Percentiles rank a stretch among this genome's conserved stretches.
Evolutionary conservation across 2,329 filamentous ascomycete genomes (phyloP).

Genomic region (Epichloe uncinata): DNA sequence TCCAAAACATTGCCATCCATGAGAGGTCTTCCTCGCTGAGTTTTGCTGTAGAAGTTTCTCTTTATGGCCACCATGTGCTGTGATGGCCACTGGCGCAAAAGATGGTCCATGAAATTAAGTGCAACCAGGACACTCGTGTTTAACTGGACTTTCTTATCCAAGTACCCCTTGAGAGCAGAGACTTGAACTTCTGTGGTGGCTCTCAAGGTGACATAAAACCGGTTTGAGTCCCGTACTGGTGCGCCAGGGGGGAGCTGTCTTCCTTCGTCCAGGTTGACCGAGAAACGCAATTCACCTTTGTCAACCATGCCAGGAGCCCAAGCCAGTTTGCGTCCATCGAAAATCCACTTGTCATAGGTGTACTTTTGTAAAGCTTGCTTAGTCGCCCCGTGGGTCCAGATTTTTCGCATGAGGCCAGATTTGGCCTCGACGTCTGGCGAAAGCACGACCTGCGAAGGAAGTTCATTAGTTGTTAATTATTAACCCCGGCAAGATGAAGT

Average conservation of each 20-base stretch:
- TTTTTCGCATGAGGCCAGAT: conserved; percentile 54
- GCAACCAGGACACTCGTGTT: conserved; percentile 60
- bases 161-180: conserved; percentile 49
- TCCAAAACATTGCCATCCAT: conserved; percentile 46
- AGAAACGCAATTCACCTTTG: conserved; percentile 38
- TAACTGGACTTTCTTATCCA: conserved; percentile 45
- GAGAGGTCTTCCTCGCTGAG: conserved; percentile 38
- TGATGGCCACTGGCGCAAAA: conserved; percentile 68
- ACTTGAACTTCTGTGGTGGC: conserved; percentile 59
- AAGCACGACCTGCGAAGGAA: conserved; percentile 44
- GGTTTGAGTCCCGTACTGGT: conserved; percentile 26
- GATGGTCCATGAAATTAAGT: conserved; percentile 83
- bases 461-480: neutral
- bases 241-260: conserved; percentile 24
- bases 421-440: conserved; percentile 48
- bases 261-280: conserved; percentile 62
- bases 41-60: conserved; percentile 62
- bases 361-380: conserved; percentile 38
- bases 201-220: conserved; percentile 48
- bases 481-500: neutral
- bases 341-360: conserved; percentile 46
- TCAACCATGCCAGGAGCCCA: conserved; percentile 45
- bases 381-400: conserved; percentile 56
- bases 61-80: conserved; percentile 57
- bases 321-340: conserved; percentile 72